These are phyloP conservation scores for Collybiopsis confluens DNA, from an alignment of 768 basidiomycete species.

Conservation along the genomic window DNA sequence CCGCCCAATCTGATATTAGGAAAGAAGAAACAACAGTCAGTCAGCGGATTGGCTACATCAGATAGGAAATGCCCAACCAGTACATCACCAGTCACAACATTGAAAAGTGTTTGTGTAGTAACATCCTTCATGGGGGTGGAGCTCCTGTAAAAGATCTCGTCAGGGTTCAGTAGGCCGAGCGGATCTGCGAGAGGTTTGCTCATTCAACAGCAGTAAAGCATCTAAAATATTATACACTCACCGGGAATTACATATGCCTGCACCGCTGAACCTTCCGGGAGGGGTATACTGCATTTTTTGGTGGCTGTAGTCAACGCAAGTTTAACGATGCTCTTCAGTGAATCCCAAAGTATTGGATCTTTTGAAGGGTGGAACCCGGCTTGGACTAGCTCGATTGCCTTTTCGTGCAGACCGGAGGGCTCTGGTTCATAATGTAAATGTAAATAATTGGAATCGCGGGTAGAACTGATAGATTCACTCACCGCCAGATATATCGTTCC, in stretches of 20 bases:
- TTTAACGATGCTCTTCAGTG: slow-evolving; percentile 39
- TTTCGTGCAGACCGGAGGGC: slow-evolving; percentile 39
- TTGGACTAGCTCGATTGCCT: slow-evolving; percentile 54
- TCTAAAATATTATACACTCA: slow-evolving; percentile 21
- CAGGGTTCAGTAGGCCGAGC: slow-evolving; percentile 52
- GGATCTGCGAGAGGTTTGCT: slow-evolving; percentile 65
- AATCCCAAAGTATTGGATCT: slow-evolving; percentile 34
- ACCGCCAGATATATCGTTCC: slow-evolving; percentile 12
- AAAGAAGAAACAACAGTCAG: neutral
- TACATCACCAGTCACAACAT: slow-evolving; percentile 54
- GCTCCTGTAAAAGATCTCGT: slow-evolving; percentile 58
- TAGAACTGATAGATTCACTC: neutral
- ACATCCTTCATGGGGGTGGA: slow-evolving; percentile 36
- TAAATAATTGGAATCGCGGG: neutral
- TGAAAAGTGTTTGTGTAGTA: slow-evolving; percentile 34
- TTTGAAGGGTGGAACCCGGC: slow-evolving; percentile 58
- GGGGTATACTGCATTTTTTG: slow-evolving; percentile 54
- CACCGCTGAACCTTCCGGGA: slow-evolving; percentile 44
- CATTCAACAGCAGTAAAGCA: neutral
- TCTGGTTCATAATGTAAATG: slow-evolving; percentile 17
- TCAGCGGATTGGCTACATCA: no score
- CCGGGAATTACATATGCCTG: slow-evolving; percentile 70
- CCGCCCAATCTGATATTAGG: slow-evolving; percentile 33
- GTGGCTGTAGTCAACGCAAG: slow-evolving; percentile 43
- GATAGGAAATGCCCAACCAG: slow-evolving; percentile 39